A percentile compares a stretch with the other conserved stretches of the same genome.
phyloP scores from a whole-genome alignment of 2,329 filamentous ascomycete genomes.

The Diplocarpon mali region DNA sequence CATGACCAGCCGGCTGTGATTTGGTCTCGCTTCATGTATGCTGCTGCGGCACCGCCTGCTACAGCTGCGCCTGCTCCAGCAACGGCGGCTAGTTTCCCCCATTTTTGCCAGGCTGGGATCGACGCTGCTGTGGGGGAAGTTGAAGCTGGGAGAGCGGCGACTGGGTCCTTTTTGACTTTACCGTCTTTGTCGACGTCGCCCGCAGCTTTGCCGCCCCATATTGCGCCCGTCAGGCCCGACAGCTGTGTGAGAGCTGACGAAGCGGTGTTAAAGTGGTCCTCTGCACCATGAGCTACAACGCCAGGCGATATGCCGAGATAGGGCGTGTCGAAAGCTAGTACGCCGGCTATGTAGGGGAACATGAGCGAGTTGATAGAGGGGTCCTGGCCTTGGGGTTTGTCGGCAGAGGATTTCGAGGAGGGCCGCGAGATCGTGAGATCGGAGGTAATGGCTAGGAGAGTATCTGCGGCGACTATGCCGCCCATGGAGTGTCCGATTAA shows the following conservation, averaged over 20 bases:
- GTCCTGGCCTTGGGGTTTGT: background rate
- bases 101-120: conserved; percentile 53
- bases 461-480: conserved; percentile 89
- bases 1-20: conserved; percentile 67
- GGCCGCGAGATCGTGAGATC: conserved; percentile 20
- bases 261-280: conserved; percentile 72
- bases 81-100: conserved; percentile 77
- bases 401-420: conserved; percentile 4
- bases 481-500: conserved; percentile 85
- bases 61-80: conserved; percentile 77
- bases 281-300: conserved; percentile 76
- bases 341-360: conserved; percentile 86
- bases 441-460: conserved; percentile 55
- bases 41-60: conserved; percentile 70
- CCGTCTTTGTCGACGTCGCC: conserved; percentile 21
- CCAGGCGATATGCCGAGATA: conserved; percentile 74
- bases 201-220: conserved; percentile 46
- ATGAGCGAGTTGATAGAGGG: conserved; percentile 52
- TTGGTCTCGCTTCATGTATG: conserved; percentile 76
- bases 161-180: conserved; percentile 27
- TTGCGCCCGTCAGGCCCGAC: conserved; percentile 52
- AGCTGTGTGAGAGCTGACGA: conserved; percentile 57
- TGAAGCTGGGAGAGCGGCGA: conserved; percentile 30
- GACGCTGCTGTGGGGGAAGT: conserved; percentile 30
- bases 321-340: conserved; percentile 90